phyloP scores from a whole-genome alignment of 352 stramenopile genomes.

The Pythium aristosporum region DNA sequence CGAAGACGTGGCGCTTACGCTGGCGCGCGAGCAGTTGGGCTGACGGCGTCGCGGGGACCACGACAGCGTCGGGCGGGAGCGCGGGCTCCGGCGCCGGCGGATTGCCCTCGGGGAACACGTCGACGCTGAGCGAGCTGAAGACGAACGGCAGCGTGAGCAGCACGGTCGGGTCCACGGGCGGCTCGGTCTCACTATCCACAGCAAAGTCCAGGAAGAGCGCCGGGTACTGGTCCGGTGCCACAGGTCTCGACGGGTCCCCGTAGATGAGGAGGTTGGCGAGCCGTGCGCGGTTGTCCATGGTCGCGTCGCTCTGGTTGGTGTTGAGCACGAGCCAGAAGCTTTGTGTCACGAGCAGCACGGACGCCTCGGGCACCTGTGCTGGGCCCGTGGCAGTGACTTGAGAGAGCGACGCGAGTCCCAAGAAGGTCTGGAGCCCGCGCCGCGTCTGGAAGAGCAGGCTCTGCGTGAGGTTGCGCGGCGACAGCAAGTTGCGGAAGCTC shows the following conservation, averaged over 20 bases:
- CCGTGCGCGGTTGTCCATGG: conserved; percentile 26
- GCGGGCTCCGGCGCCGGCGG: conserved; percentile 24
- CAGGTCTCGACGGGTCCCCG: conserved; percentile 36
- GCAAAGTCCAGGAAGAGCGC: conserved; percentile 50
- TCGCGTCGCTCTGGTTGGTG: conserved; percentile 20
- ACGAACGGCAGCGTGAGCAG: conserved; percentile 40
- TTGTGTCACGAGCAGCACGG: conserved; percentile 46
- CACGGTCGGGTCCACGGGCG: conserved; percentile 10
- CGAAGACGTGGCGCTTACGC: conserved; percentile 46
- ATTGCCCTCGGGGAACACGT: conserved; percentile 43
- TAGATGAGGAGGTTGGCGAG: conserved; percentile 46
- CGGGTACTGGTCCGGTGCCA: conserved; percentile 1
- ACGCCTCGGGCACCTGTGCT: conserved; percentile 24
- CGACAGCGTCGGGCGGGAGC: conserved; percentile 13
- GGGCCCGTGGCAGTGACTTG: conserved; percentile 30
- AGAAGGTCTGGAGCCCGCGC: conserved; percentile 40
- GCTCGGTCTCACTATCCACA: conserved; percentile 5
- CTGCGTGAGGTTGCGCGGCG: conserved; percentile 33
- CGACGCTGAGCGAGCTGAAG: conserved; percentile 46
- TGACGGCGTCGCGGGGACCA: conserved; percentile 35
- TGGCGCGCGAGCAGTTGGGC: conserved; percentile 32
- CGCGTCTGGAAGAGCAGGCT: conserved; percentile 50
- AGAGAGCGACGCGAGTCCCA: conserved; percentile 30
- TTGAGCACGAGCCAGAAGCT: conserved; percentile 35
- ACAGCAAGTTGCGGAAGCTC: conserved; percentile 43